A percentile compares a stretch with the other conserved stretches of the same genome.
Conservation (phyloP, 176 grass and related monocot species). For the Pharus latifolius region DNA sequence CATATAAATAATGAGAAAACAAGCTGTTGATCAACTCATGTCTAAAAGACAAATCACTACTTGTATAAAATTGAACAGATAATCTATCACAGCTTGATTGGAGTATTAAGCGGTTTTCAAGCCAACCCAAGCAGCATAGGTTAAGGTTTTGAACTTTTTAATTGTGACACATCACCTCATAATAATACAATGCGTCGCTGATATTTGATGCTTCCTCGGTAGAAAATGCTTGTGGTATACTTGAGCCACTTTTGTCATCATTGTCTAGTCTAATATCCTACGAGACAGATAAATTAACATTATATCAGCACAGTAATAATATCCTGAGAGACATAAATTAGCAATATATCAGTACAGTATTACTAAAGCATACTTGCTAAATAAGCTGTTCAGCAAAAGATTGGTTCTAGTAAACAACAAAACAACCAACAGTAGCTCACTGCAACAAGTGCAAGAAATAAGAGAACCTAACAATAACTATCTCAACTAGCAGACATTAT, state of each 20-base stretch:
- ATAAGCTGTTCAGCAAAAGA: not conserved
- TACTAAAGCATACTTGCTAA: not conserved
- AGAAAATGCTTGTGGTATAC: constrained; percentile 50
- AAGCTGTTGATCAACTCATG: not conserved
- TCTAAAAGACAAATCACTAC: not conserved
- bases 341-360: not conserved
- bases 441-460: not conserved
- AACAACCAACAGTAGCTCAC: not conserved
- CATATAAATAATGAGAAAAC: constrained; percentile 5
- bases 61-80: not conserved
- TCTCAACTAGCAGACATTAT: not conserved
- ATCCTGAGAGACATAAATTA: constrained; percentile 46
- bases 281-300: constrained; percentile 13
- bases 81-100: not conserved
- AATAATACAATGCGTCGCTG: constrained; percentile 72
- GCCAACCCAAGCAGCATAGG: no score
- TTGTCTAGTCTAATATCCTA: constrained; percentile 59
- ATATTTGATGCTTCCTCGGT: constrained; percentile 80
- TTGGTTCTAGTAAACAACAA: not conserved
- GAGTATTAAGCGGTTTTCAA: constrained; percentile 2
- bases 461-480: not conserved
- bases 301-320: not conserved
- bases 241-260: constrained; percentile 34
- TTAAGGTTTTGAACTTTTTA: constrained; percentile 2
- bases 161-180: constrained; percentile 57